phyloP scores from a whole-genome alignment of 495 filamentous ascomycete species.

The Glonium stellatum region DNA sequence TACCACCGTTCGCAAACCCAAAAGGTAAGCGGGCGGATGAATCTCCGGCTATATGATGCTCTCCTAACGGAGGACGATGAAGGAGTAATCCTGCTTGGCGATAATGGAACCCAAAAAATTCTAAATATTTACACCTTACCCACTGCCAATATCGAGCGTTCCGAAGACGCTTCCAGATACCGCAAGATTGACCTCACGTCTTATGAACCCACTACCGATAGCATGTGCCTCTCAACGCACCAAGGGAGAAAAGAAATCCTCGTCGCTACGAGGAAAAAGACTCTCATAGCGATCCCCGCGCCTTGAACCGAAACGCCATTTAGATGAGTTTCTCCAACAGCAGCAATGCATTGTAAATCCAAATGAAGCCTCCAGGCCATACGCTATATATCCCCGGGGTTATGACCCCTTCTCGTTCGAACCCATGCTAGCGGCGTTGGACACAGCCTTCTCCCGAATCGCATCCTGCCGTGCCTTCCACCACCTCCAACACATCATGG shows the following conservation, averaged over 20 bases:
- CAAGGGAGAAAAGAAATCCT: background rate
- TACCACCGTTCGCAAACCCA: background rate
- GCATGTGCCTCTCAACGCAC: background rate
- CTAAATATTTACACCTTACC: background rate
- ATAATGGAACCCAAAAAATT: background rate
- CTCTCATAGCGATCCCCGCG: too few species aligned
- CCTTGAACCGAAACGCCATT: too few species aligned
- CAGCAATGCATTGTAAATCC: background rate
- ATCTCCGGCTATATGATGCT: background rate
- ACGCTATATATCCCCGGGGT: background rate
- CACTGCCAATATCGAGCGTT: background rate
- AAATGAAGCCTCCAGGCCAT: background rate
- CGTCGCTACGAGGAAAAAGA: background rate
- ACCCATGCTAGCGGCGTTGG: background rate
- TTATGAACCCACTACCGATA: background rate
- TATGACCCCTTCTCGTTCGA: background rate
- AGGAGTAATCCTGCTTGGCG: background rate
- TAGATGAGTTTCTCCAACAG: too few species aligned
- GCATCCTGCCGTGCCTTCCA: background rate
- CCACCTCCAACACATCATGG: background rate
- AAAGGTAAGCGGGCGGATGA: background rate
- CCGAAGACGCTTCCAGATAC: background rate
- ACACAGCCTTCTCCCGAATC: background rate
- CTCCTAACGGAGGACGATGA: background rate
- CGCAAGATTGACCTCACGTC: background rate